phyloP scores from a whole-genome alignment of 768 basidiomycete species.

The Phlebiopsis flavidoalba region DNA sequence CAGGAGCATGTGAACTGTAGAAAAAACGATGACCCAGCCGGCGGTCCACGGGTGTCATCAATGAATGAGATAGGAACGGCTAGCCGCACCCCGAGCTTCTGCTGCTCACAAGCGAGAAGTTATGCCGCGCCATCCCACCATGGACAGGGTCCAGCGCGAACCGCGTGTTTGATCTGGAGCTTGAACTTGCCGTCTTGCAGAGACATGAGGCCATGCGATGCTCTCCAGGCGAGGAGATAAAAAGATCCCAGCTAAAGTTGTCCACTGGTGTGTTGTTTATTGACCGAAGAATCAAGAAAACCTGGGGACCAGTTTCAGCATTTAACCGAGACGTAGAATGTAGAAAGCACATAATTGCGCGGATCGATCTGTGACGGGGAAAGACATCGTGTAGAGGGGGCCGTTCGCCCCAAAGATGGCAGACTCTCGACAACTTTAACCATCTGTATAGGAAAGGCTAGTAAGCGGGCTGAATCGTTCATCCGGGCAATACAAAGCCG shows the following conservation, averaged over 20 bases:
- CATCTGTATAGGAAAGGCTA: background rate
- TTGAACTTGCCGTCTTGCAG: background rate
- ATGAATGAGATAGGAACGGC: constrained; percentile 7
- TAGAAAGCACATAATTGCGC: background rate
- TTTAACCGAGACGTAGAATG: background rate
- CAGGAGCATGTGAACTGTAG: background rate
- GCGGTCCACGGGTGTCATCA: constrained; percentile 1
- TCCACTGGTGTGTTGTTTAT: background rate
- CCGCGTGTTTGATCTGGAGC: background rate
- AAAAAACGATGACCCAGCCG: background rate
- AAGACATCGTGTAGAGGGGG: too few relatives aligned
- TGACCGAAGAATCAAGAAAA: background rate
- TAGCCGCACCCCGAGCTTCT: constrained; percentile 5
- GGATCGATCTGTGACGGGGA: background rate
- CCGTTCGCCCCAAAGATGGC: background rate
- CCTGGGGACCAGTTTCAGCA: background rate
- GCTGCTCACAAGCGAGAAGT: background rate
- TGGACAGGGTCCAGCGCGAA: background rate
- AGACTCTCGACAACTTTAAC: background rate
- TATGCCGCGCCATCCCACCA: background rate
- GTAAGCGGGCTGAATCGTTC: background rate
- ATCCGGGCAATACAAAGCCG: background rate
- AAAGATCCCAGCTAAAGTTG: background rate
- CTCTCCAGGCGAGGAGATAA: background rate
- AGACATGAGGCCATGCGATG: background rate